Percentiles rank a stretch among this genome's conserved stretches.
These are phyloP conservation scores for Melaleuca quinquenervia DNA, from an alignment of 345 rosid genomes.

Conservation along the genomic window DNA sequence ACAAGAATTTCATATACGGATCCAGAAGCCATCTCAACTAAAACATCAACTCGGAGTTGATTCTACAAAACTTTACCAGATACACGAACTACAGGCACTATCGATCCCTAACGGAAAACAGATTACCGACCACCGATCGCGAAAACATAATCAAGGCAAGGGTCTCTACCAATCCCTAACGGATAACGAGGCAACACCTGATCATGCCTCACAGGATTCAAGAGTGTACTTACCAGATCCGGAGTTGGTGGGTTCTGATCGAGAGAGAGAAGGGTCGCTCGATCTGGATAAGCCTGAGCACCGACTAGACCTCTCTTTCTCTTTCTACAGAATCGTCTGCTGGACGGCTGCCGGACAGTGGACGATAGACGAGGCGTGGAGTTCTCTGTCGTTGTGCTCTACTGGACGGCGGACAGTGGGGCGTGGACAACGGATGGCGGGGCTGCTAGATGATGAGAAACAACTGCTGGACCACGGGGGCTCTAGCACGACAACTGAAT, in stretches of 20 bases:
- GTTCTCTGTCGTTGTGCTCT: too few species aligned
- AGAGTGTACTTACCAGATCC: slow-evolving; percentile 17
- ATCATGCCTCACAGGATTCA: background rate
- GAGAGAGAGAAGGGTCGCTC: slow-evolving; percentile 4
- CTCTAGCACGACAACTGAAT: too few species aligned
- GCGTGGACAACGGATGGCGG: too few species aligned
- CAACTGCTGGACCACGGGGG: too few species aligned
- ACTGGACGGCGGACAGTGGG: too few species aligned
- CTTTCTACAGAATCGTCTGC: background rate
- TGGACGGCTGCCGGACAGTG: too few species aligned
- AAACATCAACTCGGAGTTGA: too few species aligned
- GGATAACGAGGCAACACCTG: background rate
- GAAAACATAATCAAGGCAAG: background rate
- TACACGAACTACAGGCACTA: background rate
- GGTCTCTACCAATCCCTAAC: background rate
- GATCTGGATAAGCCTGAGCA: slow-evolving; percentile 9
- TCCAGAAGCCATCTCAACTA: too few species aligned
- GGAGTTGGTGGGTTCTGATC: slow-evolving; percentile 14
- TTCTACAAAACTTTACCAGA: too few species aligned
- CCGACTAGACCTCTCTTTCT: background rate
- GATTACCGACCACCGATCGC: background rate
- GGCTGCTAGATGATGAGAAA: too few species aligned
- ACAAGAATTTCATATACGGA: too few species aligned
- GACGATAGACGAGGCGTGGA: too few species aligned
- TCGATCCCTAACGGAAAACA: background rate